Base-by-base conservation (phyloP, 164 flowering plant genomes). In the Annona cherimola region DNA sequence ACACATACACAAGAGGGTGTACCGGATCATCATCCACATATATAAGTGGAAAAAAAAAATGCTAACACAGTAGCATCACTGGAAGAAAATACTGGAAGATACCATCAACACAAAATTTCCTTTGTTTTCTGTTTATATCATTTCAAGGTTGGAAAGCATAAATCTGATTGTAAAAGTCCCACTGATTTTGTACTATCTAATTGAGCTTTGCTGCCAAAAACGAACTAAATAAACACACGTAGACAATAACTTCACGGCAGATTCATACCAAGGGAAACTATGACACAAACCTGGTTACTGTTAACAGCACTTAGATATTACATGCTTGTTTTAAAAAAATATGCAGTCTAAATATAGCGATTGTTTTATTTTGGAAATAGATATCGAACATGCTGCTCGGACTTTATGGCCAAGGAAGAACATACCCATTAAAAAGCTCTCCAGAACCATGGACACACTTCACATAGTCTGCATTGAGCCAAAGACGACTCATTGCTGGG, bases 381-480 rank as follows among this genome's bases (percentile, higher is more conserved):
- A 8, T 50, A 6, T 50, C 14, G 14, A 16, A 50, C 8, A 50
- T 4, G 14, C 14, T 8, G 57, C 57, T 50, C 14, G 8, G 14
- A 50, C n/a, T n/a, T n/a, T n/a, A n/a, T 50, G 57, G 8, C 57
- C 8, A 50, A 50, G 14, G 5, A 3, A 61, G 19, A 63, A 3
- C 86, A 72, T 89, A 95, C 99, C 99, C 99, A 20, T 93, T 82
- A 75, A 93, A 93, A 19, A 80, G 77, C 80, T 88, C 95, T 57
- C 97, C 97, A 18, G 93, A 82, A 44, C 88, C 89, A 85, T 90
- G 95, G 77, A 90, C 67, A 71, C 98, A 92, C 83, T 93, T 93
- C 70, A 96, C 98, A 79, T 93, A 96, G 80, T 93, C 99, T 71
- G 98, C 90, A 73, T 85, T 86, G 42, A 92, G 93, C 99, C 99